Conservation (phyloP, 176 grass and related monocot species). For the Rhynchospora pubera region DNA sequence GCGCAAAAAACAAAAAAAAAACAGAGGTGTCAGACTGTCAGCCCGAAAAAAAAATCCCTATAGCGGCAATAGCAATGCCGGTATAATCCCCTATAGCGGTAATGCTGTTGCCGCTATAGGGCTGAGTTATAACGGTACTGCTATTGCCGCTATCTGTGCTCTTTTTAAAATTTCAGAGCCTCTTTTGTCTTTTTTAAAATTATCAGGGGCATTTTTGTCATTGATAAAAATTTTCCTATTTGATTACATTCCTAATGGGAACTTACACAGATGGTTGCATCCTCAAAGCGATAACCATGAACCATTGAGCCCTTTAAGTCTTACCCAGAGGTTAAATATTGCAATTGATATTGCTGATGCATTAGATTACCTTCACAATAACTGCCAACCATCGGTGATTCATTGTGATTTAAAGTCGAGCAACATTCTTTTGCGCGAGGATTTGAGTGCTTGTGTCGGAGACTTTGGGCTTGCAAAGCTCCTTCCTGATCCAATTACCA, state of each 20-base stretch:
- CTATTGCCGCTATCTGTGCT: too few species aligned
- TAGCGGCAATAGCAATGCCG: too few species aligned
- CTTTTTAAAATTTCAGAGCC: too few species aligned
- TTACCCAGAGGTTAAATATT: conserved; percentile 29
- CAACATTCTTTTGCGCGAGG: not conserved
- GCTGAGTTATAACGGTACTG: too few species aligned
- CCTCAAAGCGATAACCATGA: not conserved
- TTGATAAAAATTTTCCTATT: too few species aligned
- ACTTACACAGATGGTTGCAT: conserved; percentile 43
- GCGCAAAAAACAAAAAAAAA: too few species aligned
- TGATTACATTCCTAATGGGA: conserved; percentile 41
- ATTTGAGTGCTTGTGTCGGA: not conserved
- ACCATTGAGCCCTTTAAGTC: conserved; percentile 16
- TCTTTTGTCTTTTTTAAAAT: too few species aligned
- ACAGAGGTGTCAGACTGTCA: too few species aligned
- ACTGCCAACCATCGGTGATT: not conserved
- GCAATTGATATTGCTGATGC: conserved; percentile 35
- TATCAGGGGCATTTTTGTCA: too few species aligned
- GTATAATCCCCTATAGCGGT: too few species aligned
- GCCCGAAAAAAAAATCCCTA: too few species aligned
- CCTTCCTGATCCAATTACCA: not conserved
- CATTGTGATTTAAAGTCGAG: conserved; percentile 12
- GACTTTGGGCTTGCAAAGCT: conserved; percentile 1
- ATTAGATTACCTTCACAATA: conserved; percentile 37
- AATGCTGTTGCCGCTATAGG: too few species aligned